Evolutionary conservation across 78 protist species (phyloP).

Genomic region (Dictyostelium firmibasis): DNA sequence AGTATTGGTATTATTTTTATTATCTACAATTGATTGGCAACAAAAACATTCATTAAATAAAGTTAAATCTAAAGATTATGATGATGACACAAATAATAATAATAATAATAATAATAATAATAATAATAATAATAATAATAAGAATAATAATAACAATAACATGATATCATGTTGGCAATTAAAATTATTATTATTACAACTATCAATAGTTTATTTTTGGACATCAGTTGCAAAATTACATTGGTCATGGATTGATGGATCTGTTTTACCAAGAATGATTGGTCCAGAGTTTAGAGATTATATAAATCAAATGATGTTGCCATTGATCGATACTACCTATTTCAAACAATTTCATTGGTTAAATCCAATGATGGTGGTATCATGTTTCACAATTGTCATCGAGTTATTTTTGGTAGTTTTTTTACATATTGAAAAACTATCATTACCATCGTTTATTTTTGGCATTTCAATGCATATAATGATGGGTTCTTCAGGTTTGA

Average conservation of each 20-base stretch:
- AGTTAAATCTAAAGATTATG: no score
- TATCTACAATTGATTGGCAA: constrained; percentile 1
- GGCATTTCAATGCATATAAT: constrained; percentile 38
- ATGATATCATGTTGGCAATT: constrained; percentile 17
- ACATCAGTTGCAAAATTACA: constrained; percentile 39
- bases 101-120: neutral
- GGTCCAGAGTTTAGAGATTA: constrained; percentile 47
- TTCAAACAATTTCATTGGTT: neutral
- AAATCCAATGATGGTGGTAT: constrained; percentile 25
- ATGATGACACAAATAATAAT: no score
- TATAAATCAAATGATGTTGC: neutral
- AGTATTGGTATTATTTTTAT: neutral
- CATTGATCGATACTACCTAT: neutral
- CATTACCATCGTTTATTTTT: neutral
- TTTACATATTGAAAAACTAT: neutral
- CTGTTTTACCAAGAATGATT: constrained; percentile 31
- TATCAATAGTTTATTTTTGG: constrained; percentile 40
- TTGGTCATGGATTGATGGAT: constrained; percentile 29
- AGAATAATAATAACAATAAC: neutral
- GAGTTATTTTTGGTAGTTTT: constrained; percentile 42
- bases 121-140: neutral
- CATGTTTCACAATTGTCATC: neutral
- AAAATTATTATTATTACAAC: constrained; percentile 19
- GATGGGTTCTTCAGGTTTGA: constrained; percentile 35
- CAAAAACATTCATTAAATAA: neutral